Evolutionary conservation across 495 filamentous ascomycete species (phyloP).

Genomic region (Pseudomonodictys pantanalensis): DNA sequence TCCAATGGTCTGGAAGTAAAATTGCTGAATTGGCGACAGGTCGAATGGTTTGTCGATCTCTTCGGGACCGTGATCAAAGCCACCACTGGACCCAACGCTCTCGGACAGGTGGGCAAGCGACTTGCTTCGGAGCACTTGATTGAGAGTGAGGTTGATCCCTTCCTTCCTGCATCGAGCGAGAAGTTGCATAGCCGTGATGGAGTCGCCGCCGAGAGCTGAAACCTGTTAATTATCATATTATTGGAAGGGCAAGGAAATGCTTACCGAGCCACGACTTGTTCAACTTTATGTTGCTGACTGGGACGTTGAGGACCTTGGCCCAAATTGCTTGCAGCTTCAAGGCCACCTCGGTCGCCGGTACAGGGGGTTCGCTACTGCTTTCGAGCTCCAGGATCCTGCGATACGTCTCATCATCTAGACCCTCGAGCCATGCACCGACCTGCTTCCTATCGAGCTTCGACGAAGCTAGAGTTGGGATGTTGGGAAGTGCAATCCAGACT

Average conservation of each 20-base stretch:
- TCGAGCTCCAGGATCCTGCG: conserved; percentile 16
- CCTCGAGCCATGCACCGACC: conserved; percentile 23
- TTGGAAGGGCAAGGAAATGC: not conserved
- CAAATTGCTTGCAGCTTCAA: conserved; percentile 18
- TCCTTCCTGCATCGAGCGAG: conserved; percentile 29
- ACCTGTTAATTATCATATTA: not conserved
- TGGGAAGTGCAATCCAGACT: conserved; percentile 12
- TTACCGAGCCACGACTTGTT: conserved; percentile 28
- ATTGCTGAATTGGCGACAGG: conserved; percentile 30
- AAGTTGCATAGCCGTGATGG: conserved; percentile 33
- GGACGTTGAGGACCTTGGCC: conserved; percentile 22
- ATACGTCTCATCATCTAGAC: conserved; percentile 16
- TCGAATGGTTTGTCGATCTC: conserved; percentile 22
- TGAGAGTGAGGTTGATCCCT: conserved; percentile 27
- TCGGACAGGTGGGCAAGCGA: conserved; percentile 26
- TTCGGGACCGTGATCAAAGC: conserved; percentile 6
- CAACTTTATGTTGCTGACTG: conserved; percentile 13
- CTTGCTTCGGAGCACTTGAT: conserved; percentile 33
- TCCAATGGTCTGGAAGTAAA: conserved; percentile 24
- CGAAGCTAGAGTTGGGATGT: conserved; percentile 27
- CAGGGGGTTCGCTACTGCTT: conserved; percentile 9
- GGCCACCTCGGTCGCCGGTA: conserved; percentile 9
- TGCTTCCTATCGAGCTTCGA: conserved; percentile 33
- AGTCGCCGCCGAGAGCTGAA: conserved; percentile 23
- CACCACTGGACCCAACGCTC: not conserved